Conservation (phyloP, 1,284 basidiomycete genomes). For the Singerocomus rubriflavus region DNA sequence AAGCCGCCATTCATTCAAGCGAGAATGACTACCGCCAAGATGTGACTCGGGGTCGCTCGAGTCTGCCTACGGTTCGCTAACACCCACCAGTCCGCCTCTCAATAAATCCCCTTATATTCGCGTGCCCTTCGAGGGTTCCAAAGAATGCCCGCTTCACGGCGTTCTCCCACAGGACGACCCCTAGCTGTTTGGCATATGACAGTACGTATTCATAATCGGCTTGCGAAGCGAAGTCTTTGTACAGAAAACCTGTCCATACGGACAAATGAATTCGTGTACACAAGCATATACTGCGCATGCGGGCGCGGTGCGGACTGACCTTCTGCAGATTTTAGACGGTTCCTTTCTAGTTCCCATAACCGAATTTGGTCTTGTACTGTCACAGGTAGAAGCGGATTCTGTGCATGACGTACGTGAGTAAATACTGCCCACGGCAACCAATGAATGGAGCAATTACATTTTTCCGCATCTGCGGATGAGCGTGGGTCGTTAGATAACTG, state of each 20-base stretch:
- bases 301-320: conserved; percentile 45
- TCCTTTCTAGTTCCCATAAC: conserved; percentile 96
- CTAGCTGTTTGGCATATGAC: conserved; percentile 81
- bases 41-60: conserved; percentile 1
- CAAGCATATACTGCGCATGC: conserved; percentile 19
- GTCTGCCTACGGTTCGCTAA: conserved; percentile 13
- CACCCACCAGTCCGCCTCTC: conserved; percentile 53
- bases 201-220: conserved; percentile 87
- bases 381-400: conserved; percentile 90
- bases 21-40: conserved; percentile 3
- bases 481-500: conserved; percentile 90
- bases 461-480: conserved; percentile 97
- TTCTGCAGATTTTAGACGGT: conserved; percentile 84
- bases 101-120: conserved; percentile 76
- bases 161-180: conserved; percentile 80
- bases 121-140: conserved; percentile 76
- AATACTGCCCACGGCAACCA: conserved; percentile 4
- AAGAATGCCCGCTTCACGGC: conserved; percentile 75
- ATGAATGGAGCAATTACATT: conserved; percentile 53
- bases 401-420: conserved; percentile 19
- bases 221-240: conserved; percentile 82
- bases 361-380: conserved; percentile 98
- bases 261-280: conserved; percentile 5
- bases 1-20: neutral
- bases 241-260: conserved; percentile 70